These are phyloP conservation scores for Hyphopichia burtonii DNA, from an alignment of 1,139 yeast species.

Conservation along the genomic window DNA sequence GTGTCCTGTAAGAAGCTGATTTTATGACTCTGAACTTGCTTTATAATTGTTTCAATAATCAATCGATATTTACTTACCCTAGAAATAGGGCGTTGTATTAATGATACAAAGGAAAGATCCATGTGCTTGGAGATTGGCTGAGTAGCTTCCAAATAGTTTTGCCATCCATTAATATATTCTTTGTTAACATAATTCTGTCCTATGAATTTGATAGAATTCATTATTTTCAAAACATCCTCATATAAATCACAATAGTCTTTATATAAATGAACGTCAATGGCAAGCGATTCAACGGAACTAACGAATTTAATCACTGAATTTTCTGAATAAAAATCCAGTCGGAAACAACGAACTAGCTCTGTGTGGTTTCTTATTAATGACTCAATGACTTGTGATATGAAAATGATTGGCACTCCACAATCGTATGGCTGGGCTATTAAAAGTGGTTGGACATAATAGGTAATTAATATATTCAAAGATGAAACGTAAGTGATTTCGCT, in stretches of 20 bases:
- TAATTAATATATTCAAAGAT: slow-evolving; percentile 39
- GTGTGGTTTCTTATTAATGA: neutral
- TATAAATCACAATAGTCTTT: slow-evolving; percentile 43
- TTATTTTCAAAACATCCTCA: slow-evolving; percentile 35
- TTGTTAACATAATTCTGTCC: slow-evolving; percentile 5
- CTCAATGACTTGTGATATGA: neutral
- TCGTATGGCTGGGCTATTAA: neutral
- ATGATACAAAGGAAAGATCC: slow-evolving; percentile 50
- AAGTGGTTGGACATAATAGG: slow-evolving; percentile 35
- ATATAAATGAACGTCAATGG: slow-evolving; percentile 21
- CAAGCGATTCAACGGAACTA: slow-evolving; percentile 3
- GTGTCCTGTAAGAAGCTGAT: too few relatives aligned
- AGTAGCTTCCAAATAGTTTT: slow-evolving; percentile 41
- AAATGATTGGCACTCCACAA: neutral
- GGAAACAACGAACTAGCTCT: neutral
- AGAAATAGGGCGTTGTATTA: slow-evolving; percentile 53
- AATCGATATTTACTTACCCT: slow-evolving; percentile 52
- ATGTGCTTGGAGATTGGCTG: slow-evolving; percentile 30
- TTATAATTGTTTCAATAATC: slow-evolving; percentile 40
- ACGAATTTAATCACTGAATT: neutral
- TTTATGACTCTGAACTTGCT: too few relatives aligned
- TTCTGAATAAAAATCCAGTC: neutral
- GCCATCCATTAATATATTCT: slow-evolving; percentile 33
- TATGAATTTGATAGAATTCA: slow-evolving; percentile 21
- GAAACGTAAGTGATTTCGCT: slow-evolving; percentile 48